Evolutionary conservation across 2,329 filamentous ascomycete species (phyloP), one percentile per base, ranked within the genome.

Genomic region (Mycosphaerella sp.): DNA sequence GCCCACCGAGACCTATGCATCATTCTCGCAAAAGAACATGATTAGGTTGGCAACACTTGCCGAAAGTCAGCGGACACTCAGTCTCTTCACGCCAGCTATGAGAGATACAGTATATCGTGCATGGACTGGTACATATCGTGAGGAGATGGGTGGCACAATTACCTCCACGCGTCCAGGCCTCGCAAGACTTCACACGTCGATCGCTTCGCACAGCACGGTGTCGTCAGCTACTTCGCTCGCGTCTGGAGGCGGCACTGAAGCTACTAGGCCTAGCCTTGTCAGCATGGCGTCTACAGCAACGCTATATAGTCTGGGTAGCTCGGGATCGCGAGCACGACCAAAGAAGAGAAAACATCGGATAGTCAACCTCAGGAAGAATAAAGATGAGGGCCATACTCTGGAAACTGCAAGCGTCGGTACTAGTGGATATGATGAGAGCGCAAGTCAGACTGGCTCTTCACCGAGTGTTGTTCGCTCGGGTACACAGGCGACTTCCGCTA

Each of bases 11-110:
- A 82, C 86, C 17, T 89, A 95, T 69, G 90, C 89, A 0, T 80
- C 95, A 5, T 97, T 98, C 69, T 97, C 92, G 0, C 89, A 95
- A 67, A 95, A 95, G 78, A 97, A 95, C 64, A 76, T 97, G 38
- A 73, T 95, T 23, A 85, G 88, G 48, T 77, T 98, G 10, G 89
- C 87, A 23, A 82, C 89, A 0, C 76, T 98, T 54, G 90, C 83
- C 3, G 87, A 95, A 66, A 95, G 90, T 2, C 90, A 97, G 64
- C 84, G 88, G 45, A 97, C 93, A 0, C 74, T 97, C 34, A 95
- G 91, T 4, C 76, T 97, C 0, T 95, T 95, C 68, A 96, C 92
- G 1, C 90, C 92, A 0, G 83, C 86, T n/a, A 92, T 97, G 55
- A 78, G 83, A 49, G 89, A 97, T 70, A 88, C 89, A 3, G 86